A percentile compares a stretch with the other conserved stretches of the same genome.
Conservation (phyloP, 257 asterid genomes). For the Petrea volubilis region DNA sequence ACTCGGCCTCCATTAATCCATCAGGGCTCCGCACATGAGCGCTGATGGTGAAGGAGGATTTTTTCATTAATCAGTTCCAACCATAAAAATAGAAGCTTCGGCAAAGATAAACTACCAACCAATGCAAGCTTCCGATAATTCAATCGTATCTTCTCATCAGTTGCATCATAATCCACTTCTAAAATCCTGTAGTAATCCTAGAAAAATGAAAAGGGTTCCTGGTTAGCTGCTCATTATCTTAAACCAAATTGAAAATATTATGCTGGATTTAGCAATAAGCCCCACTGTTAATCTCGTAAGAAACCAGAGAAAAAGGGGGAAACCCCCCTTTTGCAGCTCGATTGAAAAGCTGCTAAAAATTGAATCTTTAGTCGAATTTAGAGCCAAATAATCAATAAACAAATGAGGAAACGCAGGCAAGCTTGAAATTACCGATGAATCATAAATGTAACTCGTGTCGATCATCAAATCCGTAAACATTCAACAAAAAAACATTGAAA, state of each 20-base stretch:
- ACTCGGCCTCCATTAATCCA: constrained; percentile 8
- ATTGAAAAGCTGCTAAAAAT: background rate
- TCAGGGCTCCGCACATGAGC: background rate
- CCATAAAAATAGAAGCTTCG: background rate
- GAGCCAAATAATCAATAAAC: background rate
- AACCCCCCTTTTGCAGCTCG: background rate
- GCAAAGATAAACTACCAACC: constrained; percentile 44
- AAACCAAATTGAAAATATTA: background rate
- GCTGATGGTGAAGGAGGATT: background rate
- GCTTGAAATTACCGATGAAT: background rate
- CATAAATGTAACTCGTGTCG: background rate
- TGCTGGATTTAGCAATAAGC: background rate
- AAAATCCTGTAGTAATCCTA: constrained; percentile 71
- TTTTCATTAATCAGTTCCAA: constrained; percentile 9
- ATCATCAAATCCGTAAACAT: background rate
- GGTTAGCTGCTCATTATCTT: background rate
- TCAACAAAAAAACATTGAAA: background rate
- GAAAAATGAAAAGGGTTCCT: constrained; percentile 10
- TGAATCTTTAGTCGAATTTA: background rate
- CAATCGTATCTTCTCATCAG: constrained; percentile 63
- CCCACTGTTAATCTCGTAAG: background rate
- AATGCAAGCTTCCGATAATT: constrained; percentile 66
- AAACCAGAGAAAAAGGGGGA: background rate
- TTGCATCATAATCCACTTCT: constrained; percentile 70
- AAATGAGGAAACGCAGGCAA: background rate